Evolutionary conservation across 2,329 filamentous ascomycete species (phyloP), one percentile per base, ranked within the genome.

Genomic region (Xylaria sp.): DNA sequence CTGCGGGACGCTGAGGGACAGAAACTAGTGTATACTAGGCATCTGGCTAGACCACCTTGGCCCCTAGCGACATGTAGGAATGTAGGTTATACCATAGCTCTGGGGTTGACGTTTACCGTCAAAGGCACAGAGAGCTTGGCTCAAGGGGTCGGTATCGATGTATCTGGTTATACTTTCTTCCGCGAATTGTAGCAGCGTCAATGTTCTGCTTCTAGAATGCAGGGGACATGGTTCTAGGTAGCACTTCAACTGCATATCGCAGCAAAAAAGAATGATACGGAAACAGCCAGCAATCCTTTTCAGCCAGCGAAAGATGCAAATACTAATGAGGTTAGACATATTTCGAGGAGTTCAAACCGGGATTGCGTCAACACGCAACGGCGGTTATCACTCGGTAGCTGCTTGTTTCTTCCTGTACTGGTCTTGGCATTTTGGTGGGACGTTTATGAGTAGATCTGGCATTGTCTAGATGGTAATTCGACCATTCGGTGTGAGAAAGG

Each of bases 341-440:
- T 39, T 51, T 34, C 6, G 50, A 56, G 61, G 39, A 50, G 55
- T 39, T 61, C 56, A 60, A 67, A 60, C 61, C 55, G 57, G 61
- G 61, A 65, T 65, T 69, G 66, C 66, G 57, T 69, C 61, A 62
- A 62, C 48, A 15, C 28, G 15, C 28, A 55, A 55, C 20, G 18
- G 18, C 52, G 9, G 46, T 58, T 28, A 28, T 28, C 5, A 28
- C 28, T 28, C 58, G 44, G 31, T 46, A 62, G 65, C 46, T 41
- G 7, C 63, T 31, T 23, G 23, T 51, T 34, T 15, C 20, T 39
- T 8, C 41, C n/a, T 18, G 8, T 46, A n/a, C 41, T 46, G 41
- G 6, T 41, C 54, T 59, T 63, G 48, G 48, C n/a, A 41, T 39
- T 37, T 23, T 13, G 10, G 23, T 52, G 13, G 50, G 50, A 7